phyloP scores from a whole-genome alignment of 352 stramenopile species.

The Pythium phragmitis region DNA sequence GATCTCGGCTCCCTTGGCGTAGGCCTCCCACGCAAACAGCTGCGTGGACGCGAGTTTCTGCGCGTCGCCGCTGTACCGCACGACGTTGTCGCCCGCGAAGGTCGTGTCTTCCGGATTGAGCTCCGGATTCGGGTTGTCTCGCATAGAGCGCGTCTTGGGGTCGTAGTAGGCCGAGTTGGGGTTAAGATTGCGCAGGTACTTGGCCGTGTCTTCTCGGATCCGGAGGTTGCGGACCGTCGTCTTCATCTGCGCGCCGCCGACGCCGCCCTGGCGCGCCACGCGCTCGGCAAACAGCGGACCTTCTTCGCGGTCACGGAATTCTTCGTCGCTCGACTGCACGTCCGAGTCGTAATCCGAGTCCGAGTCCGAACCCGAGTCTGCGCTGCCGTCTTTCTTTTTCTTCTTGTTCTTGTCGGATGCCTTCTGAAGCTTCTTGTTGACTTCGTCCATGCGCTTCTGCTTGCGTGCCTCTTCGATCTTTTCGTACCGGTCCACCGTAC shows the following conservation, averaged over 20 bases:
- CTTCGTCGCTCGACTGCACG: conserved; percentile 86
- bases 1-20: conserved; percentile 90
- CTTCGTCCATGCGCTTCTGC: conserved; percentile 75
- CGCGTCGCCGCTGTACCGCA: conserved; percentile 90
- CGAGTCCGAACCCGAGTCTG: conserved; percentile 65
- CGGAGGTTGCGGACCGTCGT: conserved; percentile 96
- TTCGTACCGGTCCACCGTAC: conserved; percentile 78
- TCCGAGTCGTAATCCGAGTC: conserved; percentile 90
- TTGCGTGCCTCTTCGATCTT: conserved; percentile 81
- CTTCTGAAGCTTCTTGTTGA: conserved; percentile 67
- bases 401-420: conserved; percentile 48
- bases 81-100: conserved; percentile 97
- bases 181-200: conserved; percentile 99
- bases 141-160: conserved; percentile 98
- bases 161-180: conserved; percentile 99
- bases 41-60: conserved; percentile 94
- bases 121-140: conserved; percentile 97
- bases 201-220: conserved; percentile 99
- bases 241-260: conserved; percentile 98
- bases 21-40: conserved; percentile 95
- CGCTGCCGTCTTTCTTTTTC: background rate
- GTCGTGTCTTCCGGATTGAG: conserved; percentile 91
- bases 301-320: conserved; percentile 92
- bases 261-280: conserved; percentile 93
- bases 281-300: conserved; percentile 93